Conservation (phyloP, 1,284 basidiomycete genomes). For the Takashimella koratensis region DNA sequence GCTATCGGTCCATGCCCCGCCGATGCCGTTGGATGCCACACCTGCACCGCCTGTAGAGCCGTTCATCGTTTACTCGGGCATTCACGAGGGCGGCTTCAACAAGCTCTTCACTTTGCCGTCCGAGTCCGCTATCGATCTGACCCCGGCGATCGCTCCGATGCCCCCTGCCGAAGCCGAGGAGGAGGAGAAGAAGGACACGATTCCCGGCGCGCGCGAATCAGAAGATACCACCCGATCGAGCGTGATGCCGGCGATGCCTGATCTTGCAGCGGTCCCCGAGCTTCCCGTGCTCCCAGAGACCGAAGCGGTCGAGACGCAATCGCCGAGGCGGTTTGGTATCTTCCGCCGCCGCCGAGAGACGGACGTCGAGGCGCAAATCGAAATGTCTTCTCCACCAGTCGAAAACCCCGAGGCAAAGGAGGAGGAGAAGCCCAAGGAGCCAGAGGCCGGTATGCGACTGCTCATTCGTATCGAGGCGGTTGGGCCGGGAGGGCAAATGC, state of each 20-base stretch:
- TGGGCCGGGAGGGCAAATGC: conserved; percentile 57
- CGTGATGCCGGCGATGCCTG: conserved; percentile 22
- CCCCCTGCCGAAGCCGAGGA: conserved; percentile 15
- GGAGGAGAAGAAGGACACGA: conserved; percentile 7
- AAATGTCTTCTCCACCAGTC: conserved; percentile 36
- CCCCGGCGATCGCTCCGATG: conserved; percentile 32
- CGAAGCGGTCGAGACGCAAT: conserved; percentile 2
- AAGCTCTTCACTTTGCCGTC: conserved; percentile 67
- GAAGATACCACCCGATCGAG: conserved; percentile 28
- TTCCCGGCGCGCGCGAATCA: background rate
- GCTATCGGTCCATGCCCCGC: conserved; percentile 65
- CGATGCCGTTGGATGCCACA: conserved; percentile 23
- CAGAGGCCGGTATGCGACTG: conserved; percentile 65
- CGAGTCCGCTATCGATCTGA: conserved; percentile 51
- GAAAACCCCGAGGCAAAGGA: conserved; percentile 39
- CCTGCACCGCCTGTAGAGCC: conserved; percentile 44
- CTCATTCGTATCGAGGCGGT: conserved; percentile 71
- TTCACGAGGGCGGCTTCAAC: conserved; percentile 75
- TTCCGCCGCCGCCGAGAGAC: conserved; percentile 26
- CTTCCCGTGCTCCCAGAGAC: conserved; percentile 3
- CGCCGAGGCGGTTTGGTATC: conserved; percentile 30
- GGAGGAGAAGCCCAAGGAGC: conserved; percentile 51
- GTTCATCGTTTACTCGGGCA: conserved; percentile 65
- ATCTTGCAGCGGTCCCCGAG: conserved; percentile 31
- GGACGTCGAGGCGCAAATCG: conserved; percentile 42